Base-by-base conservation (phyloP, 805 yeast species). In the Ogataea chonburiensis region DNA sequence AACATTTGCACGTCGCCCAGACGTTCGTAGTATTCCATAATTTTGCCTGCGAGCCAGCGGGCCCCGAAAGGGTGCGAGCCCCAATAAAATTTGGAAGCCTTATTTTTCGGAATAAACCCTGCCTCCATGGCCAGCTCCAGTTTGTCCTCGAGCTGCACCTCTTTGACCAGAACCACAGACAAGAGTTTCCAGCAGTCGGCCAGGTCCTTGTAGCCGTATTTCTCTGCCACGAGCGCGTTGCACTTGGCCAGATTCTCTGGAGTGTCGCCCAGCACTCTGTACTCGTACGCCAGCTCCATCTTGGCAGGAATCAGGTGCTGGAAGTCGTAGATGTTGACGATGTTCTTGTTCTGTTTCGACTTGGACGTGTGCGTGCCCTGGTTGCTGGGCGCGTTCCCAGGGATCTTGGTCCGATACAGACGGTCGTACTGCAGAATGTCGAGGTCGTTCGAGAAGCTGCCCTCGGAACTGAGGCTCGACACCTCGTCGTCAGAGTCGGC, bases 1-100 rank as follows among this genome's bases (percentile, higher is more conserved):
- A 89, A 64, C 95, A 91, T 86, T 57, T 91, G 97, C 17, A 86
- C 61, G 51, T 91, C 82, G 2, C 80, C 77, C 26, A 67, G 53
- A 21, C 51, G 61, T 49, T 81, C 93, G 53, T 80, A 87, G 49
- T 81, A 80, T 1, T 57, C 53, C 52, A 89, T 67, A 24, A 87
- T 64, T 41, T 77, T 75, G 17, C 68, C 68, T 0, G 86, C 68
- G 15, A 86, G 63, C 84, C 86, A 76, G 9, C 68, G 48, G 24
- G 78, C 70, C 1, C 95, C 95, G 55, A 81, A 74, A 0, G 88
- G 89, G 55, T 86, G 94, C 4, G 73, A 61, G 0, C 91, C 91
- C 96, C 96, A 89, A 39, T 71, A 74, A 42, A 76, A 74, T 15
- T 60, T 40, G 32, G 45, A 14, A 20, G 24, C 7, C 22, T 34